Base-by-base conservation (phyloP, 768 basidiomycete genomes). In the Pluteus cervinus region DNA sequence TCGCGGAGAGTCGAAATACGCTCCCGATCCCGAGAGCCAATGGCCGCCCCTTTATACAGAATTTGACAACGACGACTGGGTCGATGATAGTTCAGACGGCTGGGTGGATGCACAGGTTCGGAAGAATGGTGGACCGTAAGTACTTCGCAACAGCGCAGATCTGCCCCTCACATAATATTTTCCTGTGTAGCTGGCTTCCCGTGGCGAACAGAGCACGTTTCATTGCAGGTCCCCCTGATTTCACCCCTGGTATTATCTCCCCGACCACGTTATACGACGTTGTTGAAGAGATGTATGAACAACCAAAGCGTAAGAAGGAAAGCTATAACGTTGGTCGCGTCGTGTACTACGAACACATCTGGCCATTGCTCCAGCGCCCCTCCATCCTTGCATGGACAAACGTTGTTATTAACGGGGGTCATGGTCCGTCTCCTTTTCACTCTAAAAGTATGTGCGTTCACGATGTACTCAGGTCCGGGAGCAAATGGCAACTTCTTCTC, bases 11-110 rank as follows among this genome's bases (percentile, higher is more conserved):
- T 45, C 51, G 16, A 43, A 37, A 24, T 52, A 25, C 30, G 46
- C 53, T 29, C 30, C 18, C 22, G 44, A 45, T 8, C 37, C 21
- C 17, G 24, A 33, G 4, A 32, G 47, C 12, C 44, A 45, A 7
- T 51, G 53, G 24, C 57, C 51, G 29, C 47, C 42, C 31, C 54
- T 51, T 46, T 42, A 45, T 17, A 47, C 50, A 11, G 49, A 47
- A 28, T 56, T 62, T 38, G 61, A 64, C 41, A 56, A 48, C 33
- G 42, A 47, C 20, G 55, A 60, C 42, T 62, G 61, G 62, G 39
- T 59, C 29, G 62, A 63, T 36, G 55, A 55, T 29, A 54, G 47
- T 6, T 59, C 50, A 30, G 62, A 63, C 29, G 61, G 62, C 2
- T 54, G 50, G 44, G 48, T 62, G 21, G 31, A 44, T 2, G 60